These are phyloP conservation scores for Aspergillus indologenus DNA, from an alignment of 495 filamentous ascomycete species.

Conservation along the genomic window DNA sequence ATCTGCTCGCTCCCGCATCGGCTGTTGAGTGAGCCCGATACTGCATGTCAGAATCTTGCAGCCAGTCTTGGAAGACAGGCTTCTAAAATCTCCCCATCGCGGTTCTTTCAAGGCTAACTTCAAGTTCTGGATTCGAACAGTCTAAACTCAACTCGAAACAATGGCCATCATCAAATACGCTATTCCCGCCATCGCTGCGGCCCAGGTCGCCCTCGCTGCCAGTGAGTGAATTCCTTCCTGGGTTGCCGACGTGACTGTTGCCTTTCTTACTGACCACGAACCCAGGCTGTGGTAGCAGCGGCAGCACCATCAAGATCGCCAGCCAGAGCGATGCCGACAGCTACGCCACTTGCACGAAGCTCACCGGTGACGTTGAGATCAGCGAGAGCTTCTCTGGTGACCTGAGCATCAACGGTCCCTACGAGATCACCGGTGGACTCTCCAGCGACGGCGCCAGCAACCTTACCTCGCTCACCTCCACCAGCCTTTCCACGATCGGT, in stretches of 20 bases:
- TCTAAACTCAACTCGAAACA: constrained; percentile 23
- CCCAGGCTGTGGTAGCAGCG: constrained; percentile 29
- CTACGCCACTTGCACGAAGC: constrained; percentile 61
- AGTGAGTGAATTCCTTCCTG: constrained; percentile 17
- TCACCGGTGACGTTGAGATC: constrained; percentile 70
- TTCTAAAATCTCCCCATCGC: background rate
- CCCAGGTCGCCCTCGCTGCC: constrained; percentile 61
- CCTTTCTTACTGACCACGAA: constrained; percentile 8
- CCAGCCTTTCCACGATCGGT: constrained; percentile 47
- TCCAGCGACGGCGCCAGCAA: constrained; percentile 54
- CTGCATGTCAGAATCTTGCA: background rate
- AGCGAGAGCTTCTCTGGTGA: constrained; percentile 45
- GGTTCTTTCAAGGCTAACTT: background rate
- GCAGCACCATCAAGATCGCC: constrained; percentile 53
- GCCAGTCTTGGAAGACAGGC: background rate
- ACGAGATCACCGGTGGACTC: constrained; percentile 67
- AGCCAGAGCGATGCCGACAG: constrained; percentile 68
- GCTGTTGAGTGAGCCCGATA: background rate
- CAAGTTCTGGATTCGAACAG: background rate
- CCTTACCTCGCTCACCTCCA: constrained; percentile 54
- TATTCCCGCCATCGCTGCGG: constrained; percentile 69
- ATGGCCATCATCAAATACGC: constrained; percentile 78
- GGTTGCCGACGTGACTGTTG: background rate
- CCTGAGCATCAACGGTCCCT: constrained; percentile 46
- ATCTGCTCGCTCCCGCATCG: background rate